phyloP scores from a whole-genome alignment of 176 grass and related monocot genomes.

The Luzula sylvatica region DNA sequence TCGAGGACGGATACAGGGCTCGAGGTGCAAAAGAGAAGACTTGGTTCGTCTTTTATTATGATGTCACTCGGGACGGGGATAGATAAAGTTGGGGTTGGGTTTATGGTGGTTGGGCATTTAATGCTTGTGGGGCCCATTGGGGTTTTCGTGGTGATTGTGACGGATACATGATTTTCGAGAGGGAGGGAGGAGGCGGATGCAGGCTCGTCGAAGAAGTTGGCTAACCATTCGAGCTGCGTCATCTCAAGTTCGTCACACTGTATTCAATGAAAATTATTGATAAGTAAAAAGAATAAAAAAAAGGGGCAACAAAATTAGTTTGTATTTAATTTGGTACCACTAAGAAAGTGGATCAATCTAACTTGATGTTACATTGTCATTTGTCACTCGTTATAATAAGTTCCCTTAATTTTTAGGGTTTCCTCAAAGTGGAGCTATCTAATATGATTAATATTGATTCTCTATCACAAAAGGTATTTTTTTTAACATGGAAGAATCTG shows the following conservation, averaged over 20 bases:
- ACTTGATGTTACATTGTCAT: no score
- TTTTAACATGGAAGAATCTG: no score
- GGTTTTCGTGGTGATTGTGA: not conserved
- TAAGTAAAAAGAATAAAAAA: slow-evolving; percentile 6
- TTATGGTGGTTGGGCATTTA: slow-evolving; percentile 17
- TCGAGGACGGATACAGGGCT: slow-evolving; percentile 86
- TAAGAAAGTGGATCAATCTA: slow-evolving; percentile 9
- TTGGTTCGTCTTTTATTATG: slow-evolving; percentile 7
- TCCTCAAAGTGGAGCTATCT: no score
- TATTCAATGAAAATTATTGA: slow-evolving; percentile 10
- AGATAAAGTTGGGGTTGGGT: slow-evolving; percentile 22
- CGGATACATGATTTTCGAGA: slow-evolving; percentile 28
- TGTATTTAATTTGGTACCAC: slow-evolving; percentile 2
- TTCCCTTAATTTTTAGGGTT: no score
- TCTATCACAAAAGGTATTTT: no score
- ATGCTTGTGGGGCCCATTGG: slow-evolving; percentile 25
- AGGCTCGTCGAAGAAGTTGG: slow-evolving; percentile 55
- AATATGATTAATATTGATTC: no score
- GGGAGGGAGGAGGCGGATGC: slow-evolving; percentile 39
- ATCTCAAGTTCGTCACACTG: slow-evolving; percentile 84
- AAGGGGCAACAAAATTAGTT: not conserved
- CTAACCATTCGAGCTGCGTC: slow-evolving; percentile 85
- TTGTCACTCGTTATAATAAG: no score
- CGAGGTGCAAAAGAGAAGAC: slow-evolving; percentile 49
- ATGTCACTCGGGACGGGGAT: slow-evolving; percentile 23